A percentile compares a stretch with the other conserved stretches of the same genome.
Evolutionary conservation across 306 rosid species (phyloP).

Genomic region (Hylodesmum podocarpum): DNA sequence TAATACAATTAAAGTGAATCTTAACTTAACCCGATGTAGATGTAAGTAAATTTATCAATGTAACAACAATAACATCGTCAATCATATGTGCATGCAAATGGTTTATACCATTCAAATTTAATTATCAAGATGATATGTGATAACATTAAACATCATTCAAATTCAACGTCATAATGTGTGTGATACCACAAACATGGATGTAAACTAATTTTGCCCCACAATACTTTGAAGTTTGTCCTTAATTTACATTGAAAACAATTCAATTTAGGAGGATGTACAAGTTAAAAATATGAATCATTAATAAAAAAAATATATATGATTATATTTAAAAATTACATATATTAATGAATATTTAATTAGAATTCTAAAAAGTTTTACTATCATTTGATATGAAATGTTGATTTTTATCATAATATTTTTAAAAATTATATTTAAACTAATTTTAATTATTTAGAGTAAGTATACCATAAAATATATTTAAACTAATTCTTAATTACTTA

Average conservation of each 20-base stretch:
- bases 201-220: neutral
- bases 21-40: neutral
- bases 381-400: no score
- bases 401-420: no score
- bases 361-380: no score
- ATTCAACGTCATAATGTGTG: neutral
- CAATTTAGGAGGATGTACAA: neutral
- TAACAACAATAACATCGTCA: neutral
- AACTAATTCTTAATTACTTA: no score
- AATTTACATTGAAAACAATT: neutral
- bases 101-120: neutral
- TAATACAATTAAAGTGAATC: no score
- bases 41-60: neutral
- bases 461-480: no score
- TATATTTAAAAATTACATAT: no score
- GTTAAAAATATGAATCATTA: no score
- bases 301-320: no score
- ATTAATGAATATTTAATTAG: no score
- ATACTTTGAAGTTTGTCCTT: neutral
- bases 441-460: no score
- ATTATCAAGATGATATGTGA: neutral
- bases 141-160: neutral
- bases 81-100: neutral
- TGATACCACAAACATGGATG: neutral
- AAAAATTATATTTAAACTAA: no score